phyloP scores from a whole-genome alignment of 2,329 filamentous ascomycete genomes.

The Aspergillus ustus region DNA sequence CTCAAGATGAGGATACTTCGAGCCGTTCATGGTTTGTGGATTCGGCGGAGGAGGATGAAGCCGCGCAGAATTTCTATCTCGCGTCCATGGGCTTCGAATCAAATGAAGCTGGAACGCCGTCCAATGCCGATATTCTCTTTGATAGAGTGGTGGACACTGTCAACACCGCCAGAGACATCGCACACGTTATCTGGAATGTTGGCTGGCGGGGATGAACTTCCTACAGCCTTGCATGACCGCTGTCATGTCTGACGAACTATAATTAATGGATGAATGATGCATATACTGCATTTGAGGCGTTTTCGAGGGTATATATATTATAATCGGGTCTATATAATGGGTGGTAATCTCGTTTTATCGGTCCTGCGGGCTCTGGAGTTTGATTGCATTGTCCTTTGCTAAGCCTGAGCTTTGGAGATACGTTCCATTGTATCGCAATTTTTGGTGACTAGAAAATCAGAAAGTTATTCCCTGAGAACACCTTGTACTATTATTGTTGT shows the following conservation, averaged over 20 bases:
- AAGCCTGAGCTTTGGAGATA: neutral
- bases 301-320: neutral
- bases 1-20: conserved; percentile 23
- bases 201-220: conserved; percentile 60
- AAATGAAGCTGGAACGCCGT: conserved; percentile 72
- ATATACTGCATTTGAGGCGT: conserved; percentile 12
- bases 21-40: conserved; percentile 40
- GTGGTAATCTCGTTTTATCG: neutral
- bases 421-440: neutral
- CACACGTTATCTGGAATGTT: conserved; percentile 70
- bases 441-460: neutral
- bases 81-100: conserved; percentile 89
- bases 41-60: conserved; percentile 57
- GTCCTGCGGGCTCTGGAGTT: neutral
- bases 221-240: neutral
- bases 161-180: conserved; percentile 67
- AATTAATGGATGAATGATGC: neutral
- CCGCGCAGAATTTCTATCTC: conserved; percentile 69
- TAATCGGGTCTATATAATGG: neutral
- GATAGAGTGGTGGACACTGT: conserved; percentile 80
- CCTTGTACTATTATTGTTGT: neutral
- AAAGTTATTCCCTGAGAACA: neutral
- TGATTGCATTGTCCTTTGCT: neutral
- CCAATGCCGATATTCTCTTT: conserved; percentile 66
- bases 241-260: conserved; percentile 1